phyloP scores from a whole-genome alignment of 164 flowering plant species.

The Aristolochia fimbriata region DNA sequence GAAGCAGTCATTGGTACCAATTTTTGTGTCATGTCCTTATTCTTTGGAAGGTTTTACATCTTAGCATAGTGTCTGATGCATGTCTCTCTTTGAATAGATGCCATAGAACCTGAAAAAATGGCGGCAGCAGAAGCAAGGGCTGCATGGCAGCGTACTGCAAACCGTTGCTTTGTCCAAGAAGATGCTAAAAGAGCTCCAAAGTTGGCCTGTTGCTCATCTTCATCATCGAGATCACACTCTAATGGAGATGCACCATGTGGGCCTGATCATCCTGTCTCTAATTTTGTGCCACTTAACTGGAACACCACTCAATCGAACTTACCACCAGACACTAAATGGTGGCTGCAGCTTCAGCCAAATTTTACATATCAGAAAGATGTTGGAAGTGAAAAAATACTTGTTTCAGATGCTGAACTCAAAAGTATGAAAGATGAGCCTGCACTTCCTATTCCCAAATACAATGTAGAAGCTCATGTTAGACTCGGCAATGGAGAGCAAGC shows the following conservation, averaged over 20 bases:
- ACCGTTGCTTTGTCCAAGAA: conserved; percentile 89
- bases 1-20: too few relatives aligned
- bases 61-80: too few relatives aligned
- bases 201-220: conserved; percentile 49
- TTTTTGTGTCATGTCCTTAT: too few relatives aligned
- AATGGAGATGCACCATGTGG: conserved; percentile 15
- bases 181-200: conserved; percentile 84
- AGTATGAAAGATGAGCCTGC: conserved; percentile 10
- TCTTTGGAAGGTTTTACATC: too few relatives aligned
- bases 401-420: conserved; percentile 28
- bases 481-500: conserved; percentile 11
- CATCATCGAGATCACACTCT: conserved; percentile 21
- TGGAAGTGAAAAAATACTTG: conserved; percentile 20
- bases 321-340: conserved; percentile 35
- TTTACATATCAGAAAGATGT: conserved; percentile 23
- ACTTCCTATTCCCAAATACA: conserved; percentile 6
- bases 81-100: too few relatives aligned
- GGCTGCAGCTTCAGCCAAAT: conserved; percentile 35
- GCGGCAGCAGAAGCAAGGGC: conserved; percentile 97
- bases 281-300: conserved; percentile 22
- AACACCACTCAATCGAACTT: conserved; percentile 18
- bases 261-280: conserved; percentile 12
- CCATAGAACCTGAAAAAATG: conserved; percentile 24
- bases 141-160: conserved; percentile 86
- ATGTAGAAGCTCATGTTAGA: conserved; percentile 5